These are phyloP conservation scores for Sporothrix schenckii DNA, from an alignment of 2,329 filamentous ascomycete genomes.

Conservation along the genomic window DNA sequence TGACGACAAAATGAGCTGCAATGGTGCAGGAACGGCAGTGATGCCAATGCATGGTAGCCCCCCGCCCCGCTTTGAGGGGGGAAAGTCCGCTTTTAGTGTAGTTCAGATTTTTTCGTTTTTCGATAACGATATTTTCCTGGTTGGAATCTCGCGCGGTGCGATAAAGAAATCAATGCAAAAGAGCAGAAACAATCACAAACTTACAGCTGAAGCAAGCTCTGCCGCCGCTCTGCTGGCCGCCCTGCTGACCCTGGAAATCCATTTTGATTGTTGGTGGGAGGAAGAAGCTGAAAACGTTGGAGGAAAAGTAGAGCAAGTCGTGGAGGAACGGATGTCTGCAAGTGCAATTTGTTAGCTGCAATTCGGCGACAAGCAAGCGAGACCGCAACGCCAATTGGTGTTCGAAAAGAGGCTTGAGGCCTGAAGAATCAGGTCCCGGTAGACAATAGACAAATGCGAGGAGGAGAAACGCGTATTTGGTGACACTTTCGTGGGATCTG, in stretches of 20 bases:
- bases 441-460: background rate
- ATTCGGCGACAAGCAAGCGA: background rate
- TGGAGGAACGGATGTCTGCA: background rate
- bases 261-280: slow-evolving; percentile 32
- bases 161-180: slow-evolving; percentile 8
- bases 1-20: slow-evolving; percentile 34
- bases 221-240: slow-evolving; percentile 29
- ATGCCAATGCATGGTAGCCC: slow-evolving; percentile 25
- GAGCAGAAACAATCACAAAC: slow-evolving; percentile 27
- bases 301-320: slow-evolving; percentile 6
- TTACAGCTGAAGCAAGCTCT: slow-evolving; percentile 39
- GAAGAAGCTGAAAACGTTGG: background rate
- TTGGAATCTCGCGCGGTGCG: background rate
- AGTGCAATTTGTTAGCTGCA: slow-evolving; percentile 19
- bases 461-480: background rate
- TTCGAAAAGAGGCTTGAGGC: background rate
- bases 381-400: background rate
- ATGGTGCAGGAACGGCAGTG: slow-evolving; percentile 13
- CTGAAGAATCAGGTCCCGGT: too few species aligned
- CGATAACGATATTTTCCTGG: slow-evolving; percentile 23
- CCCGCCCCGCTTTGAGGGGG: slow-evolving; percentile 28
- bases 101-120: slow-evolving; percentile 27
- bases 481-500: slow-evolving; percentile 14
- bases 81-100: slow-evolving; percentile 34
- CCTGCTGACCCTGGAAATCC: slow-evolving; percentile 37